A percentile compares a stretch with the other conserved stretches of the same genome.
Conservation (phyloP, 306 rosid species). For the Begonia loranthoides region DNA sequence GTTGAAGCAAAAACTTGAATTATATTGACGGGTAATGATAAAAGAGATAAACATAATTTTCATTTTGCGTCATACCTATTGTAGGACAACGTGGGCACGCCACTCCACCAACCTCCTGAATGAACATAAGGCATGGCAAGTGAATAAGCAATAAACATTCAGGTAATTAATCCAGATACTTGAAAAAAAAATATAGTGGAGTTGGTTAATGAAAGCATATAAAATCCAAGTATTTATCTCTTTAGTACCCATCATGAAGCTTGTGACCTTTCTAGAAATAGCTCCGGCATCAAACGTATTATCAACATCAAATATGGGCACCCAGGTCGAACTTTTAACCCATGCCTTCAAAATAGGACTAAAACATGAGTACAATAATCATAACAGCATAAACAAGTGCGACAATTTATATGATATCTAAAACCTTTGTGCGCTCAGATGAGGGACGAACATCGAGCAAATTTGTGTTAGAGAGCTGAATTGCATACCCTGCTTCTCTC, state of each 20-base stretch:
- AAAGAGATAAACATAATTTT: slow-evolving; percentile 5
- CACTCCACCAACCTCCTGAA: slow-evolving; percentile 99
- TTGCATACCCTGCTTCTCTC: slow-evolving; percentile 87
- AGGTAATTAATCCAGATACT: background rate
- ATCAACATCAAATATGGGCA: slow-evolving; percentile 73
- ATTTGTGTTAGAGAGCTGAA: slow-evolving; percentile 80
- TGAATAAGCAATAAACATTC: slow-evolving; percentile 9
- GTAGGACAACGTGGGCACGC: slow-evolving; percentile 65
- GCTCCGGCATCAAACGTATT: slow-evolving; percentile 40
- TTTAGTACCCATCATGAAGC: slow-evolving; percentile 66
- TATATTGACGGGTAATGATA: slow-evolving; percentile 5
- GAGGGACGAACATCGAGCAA: slow-evolving; percentile 93
- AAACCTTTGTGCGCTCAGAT: slow-evolving; percentile 62
- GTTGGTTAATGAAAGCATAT: too few species aligned
- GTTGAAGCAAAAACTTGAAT: slow-evolving; percentile 18
- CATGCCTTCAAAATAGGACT: slow-evolving; percentile 45
- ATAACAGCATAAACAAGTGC: background rate
- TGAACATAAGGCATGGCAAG: slow-evolving; percentile 10
- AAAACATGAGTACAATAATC: slow-evolving; percentile 7
- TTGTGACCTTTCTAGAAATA: slow-evolving; percentile 50
- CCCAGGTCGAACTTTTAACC: slow-evolving; percentile 86
- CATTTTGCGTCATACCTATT: slow-evolving; percentile 27
- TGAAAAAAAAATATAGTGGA: slow-evolving; percentile 1
- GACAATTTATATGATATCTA: background rate
- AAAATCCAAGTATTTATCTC: background rate